Evolutionary conservation across 345 rosid species (phyloP).

Genomic region (Eucalyptus cladocalyx): DNA sequence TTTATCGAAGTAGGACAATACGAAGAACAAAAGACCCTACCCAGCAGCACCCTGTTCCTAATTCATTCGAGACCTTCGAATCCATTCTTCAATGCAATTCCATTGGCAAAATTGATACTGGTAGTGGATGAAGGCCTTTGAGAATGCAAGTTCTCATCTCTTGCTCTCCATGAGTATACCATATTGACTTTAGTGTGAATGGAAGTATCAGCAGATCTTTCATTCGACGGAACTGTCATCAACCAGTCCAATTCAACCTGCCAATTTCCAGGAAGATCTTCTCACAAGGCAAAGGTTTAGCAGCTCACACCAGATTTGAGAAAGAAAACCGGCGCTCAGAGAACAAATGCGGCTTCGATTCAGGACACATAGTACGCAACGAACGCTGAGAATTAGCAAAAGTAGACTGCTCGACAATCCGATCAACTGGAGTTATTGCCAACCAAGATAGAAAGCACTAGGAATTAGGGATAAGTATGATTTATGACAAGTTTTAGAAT

Average conservation of each 20-base stretch:
- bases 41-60: background rate
- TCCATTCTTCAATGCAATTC: background rate
- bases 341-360: background rate
- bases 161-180: background rate
- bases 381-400: fast-evolving
- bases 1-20: background rate
- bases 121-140: background rate
- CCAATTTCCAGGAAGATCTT: background rate
- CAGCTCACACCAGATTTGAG: background rate
- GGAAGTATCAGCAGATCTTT: background rate
- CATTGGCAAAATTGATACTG: background rate
- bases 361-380: background rate
- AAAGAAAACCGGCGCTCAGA: background rate
- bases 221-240: background rate
- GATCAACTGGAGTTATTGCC: background rate
- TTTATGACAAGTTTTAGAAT: too few relatives aligned
- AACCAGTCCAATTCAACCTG: background rate
- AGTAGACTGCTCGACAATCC: background rate
- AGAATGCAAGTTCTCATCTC: background rate
- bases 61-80: background rate
- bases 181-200: background rate
- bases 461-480: too few relatives aligned
- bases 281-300: background rate
- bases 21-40: too few relatives aligned
- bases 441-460: too few relatives aligned